Conservation (phyloP, 495 filamentous ascomycete genomes). For the Rostrohypoxylon terebratum region DNA sequence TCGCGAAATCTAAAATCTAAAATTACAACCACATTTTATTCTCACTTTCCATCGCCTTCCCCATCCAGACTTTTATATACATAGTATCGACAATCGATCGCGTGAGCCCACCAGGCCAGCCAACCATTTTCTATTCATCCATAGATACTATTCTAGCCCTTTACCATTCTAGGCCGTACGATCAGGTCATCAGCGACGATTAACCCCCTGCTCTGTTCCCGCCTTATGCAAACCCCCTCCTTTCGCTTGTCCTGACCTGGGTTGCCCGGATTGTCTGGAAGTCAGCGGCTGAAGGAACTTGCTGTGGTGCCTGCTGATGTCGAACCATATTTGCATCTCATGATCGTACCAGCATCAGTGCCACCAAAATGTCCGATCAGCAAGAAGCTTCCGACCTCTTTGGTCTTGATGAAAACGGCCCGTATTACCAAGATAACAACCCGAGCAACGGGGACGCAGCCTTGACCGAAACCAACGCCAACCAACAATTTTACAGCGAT, state of each 20-base stretch:
- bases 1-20: not conserved
- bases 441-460: constrained; percentile 48
- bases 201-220: constrained; percentile 39
- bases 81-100: constrained; percentile 23
- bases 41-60: constrained; percentile 22
- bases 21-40: constrained; percentile 14
- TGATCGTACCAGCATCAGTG: constrained; percentile 51
- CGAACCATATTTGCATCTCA: constrained; percentile 52
- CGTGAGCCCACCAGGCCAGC: constrained; percentile 25
- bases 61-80: constrained; percentile 37
- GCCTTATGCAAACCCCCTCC: constrained; percentile 47
- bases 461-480: constrained; percentile 42
- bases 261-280: constrained; percentile 11
- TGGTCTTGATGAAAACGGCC: constrained; percentile 48
- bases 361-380: constrained; percentile 46
- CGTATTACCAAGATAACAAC: constrained; percentile 47
- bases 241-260: constrained; percentile 42
- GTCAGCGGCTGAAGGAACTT: constrained; percentile 41
- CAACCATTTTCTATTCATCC: constrained; percentile 42
- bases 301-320: constrained; percentile 49
- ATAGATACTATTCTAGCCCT: constrained; percentile 40
- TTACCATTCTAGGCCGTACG: constrained; percentile 43
- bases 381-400: constrained; percentile 49
- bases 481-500: constrained; percentile 51
- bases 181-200: constrained; percentile 44